Conservation (phyloP, 2,329 filamentous ascomycete species). For the Penicillium sp. region DNA sequence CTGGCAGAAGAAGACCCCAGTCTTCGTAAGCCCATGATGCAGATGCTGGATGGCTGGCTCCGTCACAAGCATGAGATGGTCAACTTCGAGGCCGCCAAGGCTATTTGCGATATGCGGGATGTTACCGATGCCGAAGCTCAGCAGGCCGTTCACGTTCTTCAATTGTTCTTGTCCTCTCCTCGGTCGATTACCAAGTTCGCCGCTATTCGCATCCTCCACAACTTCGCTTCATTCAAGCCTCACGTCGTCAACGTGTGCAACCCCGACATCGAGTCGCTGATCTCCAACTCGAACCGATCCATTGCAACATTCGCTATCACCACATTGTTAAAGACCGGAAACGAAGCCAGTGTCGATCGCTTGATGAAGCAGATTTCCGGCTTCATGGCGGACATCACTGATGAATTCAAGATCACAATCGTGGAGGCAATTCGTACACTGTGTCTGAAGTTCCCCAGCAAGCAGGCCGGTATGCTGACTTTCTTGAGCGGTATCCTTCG, state of each 20-base stretch:
- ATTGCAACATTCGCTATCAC: slow-evolving; percentile 98
- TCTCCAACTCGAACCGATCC: slow-evolving; percentile 93
- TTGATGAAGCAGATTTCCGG: slow-evolving; percentile 97
- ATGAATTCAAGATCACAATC: slow-evolving; percentile 99
- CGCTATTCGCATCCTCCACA: slow-evolving; percentile 90
- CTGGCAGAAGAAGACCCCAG: slow-evolving; percentile 87
- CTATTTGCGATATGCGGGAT: slow-evolving; percentile 90
- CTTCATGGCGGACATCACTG: slow-evolving; percentile 98
- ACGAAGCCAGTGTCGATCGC: slow-evolving; percentile 92
- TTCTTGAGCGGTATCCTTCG: slow-evolving; percentile 96
- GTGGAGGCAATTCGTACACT: slow-evolving; percentile 95
- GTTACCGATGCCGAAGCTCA: slow-evolving; percentile 86
- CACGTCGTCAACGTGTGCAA: slow-evolving; percentile 89
- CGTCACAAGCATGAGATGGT: slow-evolving; percentile 99
- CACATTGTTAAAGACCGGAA: slow-evolving; percentile 94
- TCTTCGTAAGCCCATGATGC: slow-evolving; percentile 92
- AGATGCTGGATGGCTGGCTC: slow-evolving; percentile 91
- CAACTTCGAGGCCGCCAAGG: slow-evolving; percentile 98
- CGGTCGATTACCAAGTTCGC: slow-evolving; percentile 96
- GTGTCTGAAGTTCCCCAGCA: slow-evolving; percentile 95
- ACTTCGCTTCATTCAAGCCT: slow-evolving; percentile 94
- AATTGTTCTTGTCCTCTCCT: slow-evolving; percentile 93
- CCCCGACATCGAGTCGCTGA: slow-evolving; percentile 92
- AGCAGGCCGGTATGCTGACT: slow-evolving; percentile 94
- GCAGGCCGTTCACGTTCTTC: slow-evolving; percentile 88